Conservation (phyloP, 495 filamentous ascomycete species). For the Aspergillus bertholletiae region DNA sequence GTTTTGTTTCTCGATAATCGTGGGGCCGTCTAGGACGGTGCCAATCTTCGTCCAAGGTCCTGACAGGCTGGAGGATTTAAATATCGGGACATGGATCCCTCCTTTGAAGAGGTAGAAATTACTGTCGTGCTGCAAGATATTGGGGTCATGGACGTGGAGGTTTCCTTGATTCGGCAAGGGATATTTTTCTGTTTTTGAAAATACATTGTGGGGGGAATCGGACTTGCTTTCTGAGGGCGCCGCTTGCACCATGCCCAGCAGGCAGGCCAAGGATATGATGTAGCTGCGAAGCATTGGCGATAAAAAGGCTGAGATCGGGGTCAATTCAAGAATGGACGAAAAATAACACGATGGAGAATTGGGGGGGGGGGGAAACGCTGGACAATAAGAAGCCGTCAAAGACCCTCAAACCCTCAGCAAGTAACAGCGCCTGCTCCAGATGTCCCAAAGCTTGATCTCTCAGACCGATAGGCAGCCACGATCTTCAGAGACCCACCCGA, state of each 20-base stretch:
- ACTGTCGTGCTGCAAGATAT: slow-evolving; percentile 29
- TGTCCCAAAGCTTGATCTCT: too few relatives aligned
- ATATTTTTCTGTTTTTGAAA: slow-evolving; percentile 27
- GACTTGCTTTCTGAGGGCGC: neutral
- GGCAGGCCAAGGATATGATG: slow-evolving; percentile 4
- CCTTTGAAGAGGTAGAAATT: slow-evolving; percentile 41
- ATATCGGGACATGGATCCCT: slow-evolving; percentile 25
- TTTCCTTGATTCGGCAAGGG: slow-evolving; percentile 36
- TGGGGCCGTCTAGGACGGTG: slow-evolving; percentile 33
- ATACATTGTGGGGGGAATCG: slow-evolving; percentile 9
- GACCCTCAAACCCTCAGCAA: too few relatives aligned
- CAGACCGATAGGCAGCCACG: neutral
- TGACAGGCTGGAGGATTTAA: slow-evolving; percentile 29
- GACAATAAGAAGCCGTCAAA: too few relatives aligned
- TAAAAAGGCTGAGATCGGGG: neutral
- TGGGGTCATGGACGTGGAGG: slow-evolving; percentile 38
- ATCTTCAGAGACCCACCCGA: neutral
- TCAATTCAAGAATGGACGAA: neutral
- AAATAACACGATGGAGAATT: neutral
- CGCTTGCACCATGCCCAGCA: neutral
- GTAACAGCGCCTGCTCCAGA: too few relatives aligned
- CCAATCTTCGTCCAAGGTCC: slow-evolving; percentile 42
- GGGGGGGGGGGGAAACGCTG: too few relatives aligned
- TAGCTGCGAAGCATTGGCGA: neutral
- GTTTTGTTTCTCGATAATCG: slow-evolving; percentile 35